Conservation (phyloP, 495 filamentous ascomycete genomes). For the Podospora fimiseda region DNA sequence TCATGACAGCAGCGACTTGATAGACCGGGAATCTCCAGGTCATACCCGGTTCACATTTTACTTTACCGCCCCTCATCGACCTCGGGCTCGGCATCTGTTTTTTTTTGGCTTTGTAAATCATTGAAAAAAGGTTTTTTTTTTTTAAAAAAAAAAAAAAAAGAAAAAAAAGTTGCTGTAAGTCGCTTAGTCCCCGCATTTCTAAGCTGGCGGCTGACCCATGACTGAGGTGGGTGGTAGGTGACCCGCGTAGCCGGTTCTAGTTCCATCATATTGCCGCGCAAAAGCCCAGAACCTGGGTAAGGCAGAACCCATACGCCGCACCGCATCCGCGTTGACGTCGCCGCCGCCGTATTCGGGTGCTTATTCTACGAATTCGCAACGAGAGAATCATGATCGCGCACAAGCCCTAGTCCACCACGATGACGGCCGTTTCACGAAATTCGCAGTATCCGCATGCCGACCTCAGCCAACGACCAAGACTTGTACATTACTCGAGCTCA, state of each 20-base stretch:
- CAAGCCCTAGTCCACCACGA: conserved; percentile 17
- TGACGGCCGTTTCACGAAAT: conserved; percentile 28
- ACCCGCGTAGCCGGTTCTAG: background rate
- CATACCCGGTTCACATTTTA: no score
- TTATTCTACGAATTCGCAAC: no score
- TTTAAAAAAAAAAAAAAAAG: no score
- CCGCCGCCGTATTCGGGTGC: background rate
- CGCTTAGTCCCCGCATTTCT: background rate
- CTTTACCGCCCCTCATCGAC: no score
- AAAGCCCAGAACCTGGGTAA: background rate
- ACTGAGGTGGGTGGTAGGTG: no score
- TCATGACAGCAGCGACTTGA: no score
- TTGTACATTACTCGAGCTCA: conserved; percentile 10
- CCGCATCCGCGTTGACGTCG: conserved; percentile 9
- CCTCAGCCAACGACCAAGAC: conserved; percentile 13
- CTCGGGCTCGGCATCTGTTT: no score
- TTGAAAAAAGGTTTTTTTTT: no score
- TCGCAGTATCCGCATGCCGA: conserved; percentile 11
- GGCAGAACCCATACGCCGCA: background rate
- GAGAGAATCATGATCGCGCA: conserved; percentile 14
- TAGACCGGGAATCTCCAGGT: no score
- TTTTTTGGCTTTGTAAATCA: no score
- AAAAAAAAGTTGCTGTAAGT: no score
- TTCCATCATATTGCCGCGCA: conserved; percentile 3
- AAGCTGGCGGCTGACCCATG: background rate